Base-by-base conservation (phyloP, 257 asterid species). In the Paulownia fortunei region DNA sequence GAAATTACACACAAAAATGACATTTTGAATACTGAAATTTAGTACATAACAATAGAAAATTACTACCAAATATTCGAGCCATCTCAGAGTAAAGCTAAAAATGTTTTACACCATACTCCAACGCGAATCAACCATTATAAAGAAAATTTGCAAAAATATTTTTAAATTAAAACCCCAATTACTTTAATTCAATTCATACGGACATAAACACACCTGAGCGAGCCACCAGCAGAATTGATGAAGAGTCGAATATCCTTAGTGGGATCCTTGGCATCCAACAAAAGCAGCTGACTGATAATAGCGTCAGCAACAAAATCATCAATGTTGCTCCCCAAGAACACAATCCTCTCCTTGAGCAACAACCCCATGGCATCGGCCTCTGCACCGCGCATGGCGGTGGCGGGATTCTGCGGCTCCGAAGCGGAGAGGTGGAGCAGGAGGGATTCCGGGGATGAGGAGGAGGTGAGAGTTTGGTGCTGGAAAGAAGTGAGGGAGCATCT, bases 241-340 rank as follows among this genome's bases (percentile, higher is more conserved):
- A 95, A 93, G 16, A 95, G 93, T 8, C 98, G 82, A 80, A 95
- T 95, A 82, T 95, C 99, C 87, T 87, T 90, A 3, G 86, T 88
- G 6, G 97, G 84, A 82, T 95, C 98, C 79, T 85, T 89, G 44
- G 99, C 94, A 76, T 95, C 99, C 83, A 95, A 80, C 90, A 95
- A 74, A 52, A 95, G 82, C 62, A 95, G 85, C 91, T 91, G 98
- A 76, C 98, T 90, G 56, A 89, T 89, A 80, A 95, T 93, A 32
- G 96, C 85, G 83, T 95, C 99, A 26, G 98, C 99, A 24, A 90
- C 87, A 66, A 90, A 90, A 78, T 95, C 99, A 80, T 93, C 97
- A 65, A 95, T 87, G 9, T 62, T 47, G 82, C 63, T 86, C 36
- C 98, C 98, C 86, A 95, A 81, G 79, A 95, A 95, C 68, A 95